These are phyloP conservation scores for Fraxinus platypoda DNA, from an alignment of 305 asterid species.

Conservation along the genomic window DNA sequence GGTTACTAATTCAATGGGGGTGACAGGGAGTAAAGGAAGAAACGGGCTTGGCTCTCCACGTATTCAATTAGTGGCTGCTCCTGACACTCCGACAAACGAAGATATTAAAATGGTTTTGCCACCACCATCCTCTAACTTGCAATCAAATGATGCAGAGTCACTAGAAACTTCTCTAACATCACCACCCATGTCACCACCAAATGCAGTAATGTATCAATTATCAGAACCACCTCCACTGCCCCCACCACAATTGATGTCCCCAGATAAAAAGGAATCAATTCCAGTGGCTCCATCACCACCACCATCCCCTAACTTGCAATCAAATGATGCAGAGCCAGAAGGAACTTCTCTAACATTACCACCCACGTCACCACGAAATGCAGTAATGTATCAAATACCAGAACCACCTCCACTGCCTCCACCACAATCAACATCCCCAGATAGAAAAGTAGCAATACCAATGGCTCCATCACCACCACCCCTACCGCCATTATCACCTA, in stretches of 20 bases:
- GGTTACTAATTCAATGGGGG: constrained; percentile 19
- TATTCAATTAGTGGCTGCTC: constrained; percentile 16
- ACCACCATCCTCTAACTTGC: constrained; percentile 24
- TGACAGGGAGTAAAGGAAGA: constrained; percentile 14
- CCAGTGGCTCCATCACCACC: constrained; percentile 18
- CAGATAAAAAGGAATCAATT: not conserved
- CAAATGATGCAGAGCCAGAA: constrained; percentile 19
- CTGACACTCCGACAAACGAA: constrained; percentile 3
- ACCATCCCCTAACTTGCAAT: constrained; percentile 19
- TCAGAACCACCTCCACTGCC: constrained; percentile 16
- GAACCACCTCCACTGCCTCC: constrained; percentile 15
- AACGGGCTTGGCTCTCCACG: not conserved
- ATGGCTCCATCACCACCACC: not conserved
- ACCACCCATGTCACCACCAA: constrained; percentile 5
- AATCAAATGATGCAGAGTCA: constrained; percentile 19
- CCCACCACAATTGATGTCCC: not conserved
- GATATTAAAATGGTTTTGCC: constrained; percentile 31
- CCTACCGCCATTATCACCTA: not conserved
- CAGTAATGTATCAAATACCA: constrained; percentile 14
- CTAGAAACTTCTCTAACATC: constrained; percentile 4
- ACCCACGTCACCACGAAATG: constrained; percentile 17
- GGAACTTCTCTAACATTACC: constrained; percentile 4
- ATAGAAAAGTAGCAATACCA: not conserved
- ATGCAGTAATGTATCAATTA: constrained; percentile 18
- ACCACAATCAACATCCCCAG: not conserved